phyloP scores from a whole-genome alignment of 495 filamentous ascomycete species.

The Penicillium malachiteum region DNA sequence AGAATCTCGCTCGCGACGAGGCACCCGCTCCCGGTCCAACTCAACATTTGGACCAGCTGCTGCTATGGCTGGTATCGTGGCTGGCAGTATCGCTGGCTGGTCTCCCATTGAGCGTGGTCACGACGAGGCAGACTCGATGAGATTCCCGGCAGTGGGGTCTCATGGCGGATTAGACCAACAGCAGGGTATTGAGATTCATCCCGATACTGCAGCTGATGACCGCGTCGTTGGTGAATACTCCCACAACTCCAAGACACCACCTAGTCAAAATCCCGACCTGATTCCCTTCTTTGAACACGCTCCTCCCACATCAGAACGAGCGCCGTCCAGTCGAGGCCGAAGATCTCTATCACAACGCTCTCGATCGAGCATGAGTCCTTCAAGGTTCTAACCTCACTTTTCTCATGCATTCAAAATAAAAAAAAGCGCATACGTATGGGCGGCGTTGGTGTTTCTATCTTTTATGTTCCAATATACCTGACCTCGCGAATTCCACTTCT shows the following conservation, averaged over 20 bases:
- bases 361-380: slow-evolving; percentile 38
- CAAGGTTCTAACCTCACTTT: slow-evolving; percentile 17
- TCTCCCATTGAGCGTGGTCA: slow-evolving; percentile 71
- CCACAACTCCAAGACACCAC: slow-evolving; percentile 44
- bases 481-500: neutral
- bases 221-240: slow-evolving; percentile 50
- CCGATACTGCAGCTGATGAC: slow-evolving; percentile 55
- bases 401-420: slow-evolving; percentile 1
- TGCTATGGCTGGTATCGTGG: slow-evolving; percentile 82
- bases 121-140: slow-evolving; percentile 50
- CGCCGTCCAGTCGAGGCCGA: slow-evolving; percentile 39
- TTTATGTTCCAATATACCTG: slow-evolving; percentile 3
- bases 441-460: slow-evolving; percentile 10
- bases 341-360: slow-evolving; percentile 41
- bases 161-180: slow-evolving; percentile 49
- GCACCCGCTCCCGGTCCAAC: slow-evolving; percentile 80
- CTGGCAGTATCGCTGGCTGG: slow-evolving; percentile 84
- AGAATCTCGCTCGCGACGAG: slow-evolving; percentile 68
- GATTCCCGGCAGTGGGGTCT: slow-evolving; percentile 42
- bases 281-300: slow-evolving; percentile 52
- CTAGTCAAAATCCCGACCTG: slow-evolving; percentile 59
- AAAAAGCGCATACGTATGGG: slow-evolving; percentile 8
- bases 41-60: slow-evolving; percentile 80
- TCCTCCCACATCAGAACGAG: slow-evolving; percentile 31
- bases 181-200: slow-evolving; percentile 58